Percentiles rank a stretch among this genome's conserved stretches.
Conservation (phyloP, 306 rosid genomes). For the Geum urbanum region DNA sequence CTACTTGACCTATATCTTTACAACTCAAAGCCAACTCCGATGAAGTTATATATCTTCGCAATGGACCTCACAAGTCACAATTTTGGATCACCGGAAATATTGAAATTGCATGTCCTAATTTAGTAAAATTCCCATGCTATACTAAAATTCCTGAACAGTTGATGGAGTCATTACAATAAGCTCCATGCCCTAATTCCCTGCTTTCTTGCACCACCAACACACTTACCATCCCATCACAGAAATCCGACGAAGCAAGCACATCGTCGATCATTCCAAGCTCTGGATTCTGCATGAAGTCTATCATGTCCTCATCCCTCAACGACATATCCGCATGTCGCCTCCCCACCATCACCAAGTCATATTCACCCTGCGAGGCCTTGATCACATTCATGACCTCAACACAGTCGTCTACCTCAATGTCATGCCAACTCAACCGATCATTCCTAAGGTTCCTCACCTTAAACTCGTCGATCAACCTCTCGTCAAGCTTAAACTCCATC, state of each 20-base stretch:
- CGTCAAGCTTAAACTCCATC: constrained; percentile 21
- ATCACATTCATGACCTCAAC: constrained; percentile 25
- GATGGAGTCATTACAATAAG: neutral
- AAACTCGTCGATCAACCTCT: constrained; percentile 43
- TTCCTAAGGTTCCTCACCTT: constrained; percentile 28
- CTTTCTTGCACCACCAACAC: constrained; percentile 41
- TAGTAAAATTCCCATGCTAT: no score
- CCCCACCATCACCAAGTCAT: constrained; percentile 49
- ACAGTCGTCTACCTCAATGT: constrained; percentile 35
- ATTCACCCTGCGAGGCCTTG: constrained; percentile 8
- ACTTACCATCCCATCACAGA: constrained; percentile 35
- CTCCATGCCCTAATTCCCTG: neutral
- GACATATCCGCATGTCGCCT: constrained; percentile 15
- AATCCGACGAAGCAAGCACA: constrained; percentile 47
- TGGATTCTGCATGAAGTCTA: constrained; percentile 36
- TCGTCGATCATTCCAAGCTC: constrained; percentile 53
- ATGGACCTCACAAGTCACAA: no score
- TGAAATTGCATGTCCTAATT: no score
- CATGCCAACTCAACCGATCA: constrained; percentile 16
- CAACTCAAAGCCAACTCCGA: no score
- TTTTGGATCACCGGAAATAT: no score
- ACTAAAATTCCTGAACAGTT: neutral
- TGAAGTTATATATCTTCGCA: no score
- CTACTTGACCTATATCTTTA: no score
- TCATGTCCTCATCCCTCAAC: constrained; percentile 39